phyloP scores from a whole-genome alignment of 495 filamentous ascomycete species.

The Schizothecium vesticola region DNA sequence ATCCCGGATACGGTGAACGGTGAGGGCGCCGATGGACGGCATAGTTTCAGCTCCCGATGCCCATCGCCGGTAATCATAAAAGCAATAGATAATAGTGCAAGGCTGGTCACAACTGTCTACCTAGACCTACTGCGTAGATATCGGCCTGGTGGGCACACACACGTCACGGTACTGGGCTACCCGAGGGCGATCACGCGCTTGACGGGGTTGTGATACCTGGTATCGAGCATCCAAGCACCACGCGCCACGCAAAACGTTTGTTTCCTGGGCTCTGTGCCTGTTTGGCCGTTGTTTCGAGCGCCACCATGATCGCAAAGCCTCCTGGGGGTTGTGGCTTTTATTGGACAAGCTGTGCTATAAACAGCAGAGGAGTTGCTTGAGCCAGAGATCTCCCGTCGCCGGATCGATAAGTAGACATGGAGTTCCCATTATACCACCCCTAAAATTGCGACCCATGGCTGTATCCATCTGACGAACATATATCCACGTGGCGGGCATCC shows the following conservation, averaged over 20 bases:
- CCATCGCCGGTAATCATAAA: constrained; percentile 4
- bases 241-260: constrained; percentile 10
- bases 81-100: not conserved
- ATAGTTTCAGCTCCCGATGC: constrained; percentile 1
- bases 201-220: constrained; percentile 13
- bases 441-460: not conserved
- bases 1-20: not conserved
- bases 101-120: not conserved
- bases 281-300: constrained; percentile 3
- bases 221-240: not conserved
- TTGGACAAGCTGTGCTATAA: constrained; percentile 3
- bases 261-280: not conserved
- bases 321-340: not conserved
- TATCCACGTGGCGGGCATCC: not conserved
- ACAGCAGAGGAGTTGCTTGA: not conserved
- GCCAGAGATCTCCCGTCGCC: not conserved
- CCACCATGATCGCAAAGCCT: not conserved
- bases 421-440: not conserved
- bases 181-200: constrained; percentile 13
- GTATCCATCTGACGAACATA: not conserved
- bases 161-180: constrained; percentile 3
- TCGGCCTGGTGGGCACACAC: not conserved
- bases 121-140: not conserved
- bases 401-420: not conserved
- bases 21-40: not conserved